These are phyloP conservation scores for Trebouxia sp. DNA, from an alignment of 139 green algal species.

Conservation along the genomic window DNA sequence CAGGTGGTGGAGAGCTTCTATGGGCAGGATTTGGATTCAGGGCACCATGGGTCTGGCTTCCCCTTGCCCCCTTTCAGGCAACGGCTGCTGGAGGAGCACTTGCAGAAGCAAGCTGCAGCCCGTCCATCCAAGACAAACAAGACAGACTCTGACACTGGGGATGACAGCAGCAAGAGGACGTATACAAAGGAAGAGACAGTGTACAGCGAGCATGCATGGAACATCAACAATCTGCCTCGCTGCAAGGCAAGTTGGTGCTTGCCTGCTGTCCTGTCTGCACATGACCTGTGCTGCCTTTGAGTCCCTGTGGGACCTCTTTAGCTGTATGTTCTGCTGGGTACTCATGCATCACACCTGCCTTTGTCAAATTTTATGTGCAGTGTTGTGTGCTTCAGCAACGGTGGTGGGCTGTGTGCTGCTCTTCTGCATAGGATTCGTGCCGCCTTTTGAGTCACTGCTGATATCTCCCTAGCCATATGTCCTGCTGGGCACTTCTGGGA, in stretches of 20 bases:
- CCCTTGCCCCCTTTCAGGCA: conserved; percentile 56
- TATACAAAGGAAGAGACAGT: conserved; percentile 38
- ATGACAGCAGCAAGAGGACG: background rate
- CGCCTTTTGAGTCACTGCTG: no score
- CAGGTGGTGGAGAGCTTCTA: conserved; percentile 69
- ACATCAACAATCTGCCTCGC: conserved; percentile 85
- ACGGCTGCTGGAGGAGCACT: conserved; percentile 49
- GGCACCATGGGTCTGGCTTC: conserved; percentile 63
- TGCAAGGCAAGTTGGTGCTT: conserved; percentile 31
- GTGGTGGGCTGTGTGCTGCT: no score
- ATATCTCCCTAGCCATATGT: no score
- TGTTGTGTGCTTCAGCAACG: no score
- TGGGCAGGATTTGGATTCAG: conserved; percentile 74
- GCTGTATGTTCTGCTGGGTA: no score
- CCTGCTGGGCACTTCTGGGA: no score
- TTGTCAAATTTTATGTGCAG: no score
- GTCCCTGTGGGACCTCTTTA: background rate
- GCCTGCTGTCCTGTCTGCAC: no score
- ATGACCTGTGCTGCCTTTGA: background rate
- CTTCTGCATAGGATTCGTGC: no score
- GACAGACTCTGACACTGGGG: conserved; percentile 9
- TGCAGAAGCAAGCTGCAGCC: conserved; percentile 29
- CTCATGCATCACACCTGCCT: no score
- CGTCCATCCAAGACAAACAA: background rate
- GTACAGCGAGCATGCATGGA: conserved; percentile 69